A percentile compares a stretch with the other conserved stretches of the same genome.
These are phyloP conservation scores for Dalbergia oliveri DNA, from an alignment of 306 rosid genomes.

Conservation along the genomic window DNA sequence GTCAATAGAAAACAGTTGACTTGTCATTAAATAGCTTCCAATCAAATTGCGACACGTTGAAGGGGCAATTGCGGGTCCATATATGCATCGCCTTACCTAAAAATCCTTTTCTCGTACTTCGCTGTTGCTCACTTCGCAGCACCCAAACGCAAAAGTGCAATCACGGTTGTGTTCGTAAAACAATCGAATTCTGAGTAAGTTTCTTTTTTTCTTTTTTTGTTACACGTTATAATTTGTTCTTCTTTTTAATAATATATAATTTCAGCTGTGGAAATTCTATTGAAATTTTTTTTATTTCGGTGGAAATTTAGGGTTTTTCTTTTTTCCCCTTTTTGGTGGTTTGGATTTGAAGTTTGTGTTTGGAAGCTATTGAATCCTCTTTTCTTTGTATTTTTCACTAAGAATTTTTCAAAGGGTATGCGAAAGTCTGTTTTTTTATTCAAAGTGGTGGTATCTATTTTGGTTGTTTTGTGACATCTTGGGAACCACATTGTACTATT, in stretches of 20 bases:
- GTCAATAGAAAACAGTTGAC: slow-evolving; percentile 51
- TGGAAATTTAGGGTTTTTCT: slow-evolving; percentile 52
- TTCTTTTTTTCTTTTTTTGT: slow-evolving; percentile 5
- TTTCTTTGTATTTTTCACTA: slow-evolving; percentile 20
- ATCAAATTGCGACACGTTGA: slow-evolving; percentile 48
- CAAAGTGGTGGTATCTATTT: neutral
- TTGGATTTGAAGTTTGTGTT: neutral
- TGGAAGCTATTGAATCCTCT: slow-evolving; percentile 13
- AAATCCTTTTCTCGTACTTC: slow-evolving; percentile 52
- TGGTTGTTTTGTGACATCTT: slow-evolving; percentile 36
- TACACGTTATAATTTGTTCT: neutral
- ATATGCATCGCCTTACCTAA: slow-evolving; percentile 59
- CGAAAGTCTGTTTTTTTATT: neutral
- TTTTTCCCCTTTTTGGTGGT: slow-evolving; percentile 16
- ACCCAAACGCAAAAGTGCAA: slow-evolving; percentile 24
- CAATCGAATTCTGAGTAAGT: slow-evolving; percentile 67
- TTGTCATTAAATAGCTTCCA: neutral
- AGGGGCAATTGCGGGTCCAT: slow-evolving; percentile 54
- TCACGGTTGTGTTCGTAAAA: slow-evolving; percentile 44
- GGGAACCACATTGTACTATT: slow-evolving; percentile 12
- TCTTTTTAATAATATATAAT: neutral
- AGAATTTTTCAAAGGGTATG: slow-evolving; percentile 28
- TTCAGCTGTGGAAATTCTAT: slow-evolving; percentile 13
- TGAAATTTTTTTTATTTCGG: slow-evolving; percentile 31
- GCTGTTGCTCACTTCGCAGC: slow-evolving; percentile 35